Conservation (phyloP, 2,329 filamentous ascomycete species). For the Paraphoma sp. region DNA sequence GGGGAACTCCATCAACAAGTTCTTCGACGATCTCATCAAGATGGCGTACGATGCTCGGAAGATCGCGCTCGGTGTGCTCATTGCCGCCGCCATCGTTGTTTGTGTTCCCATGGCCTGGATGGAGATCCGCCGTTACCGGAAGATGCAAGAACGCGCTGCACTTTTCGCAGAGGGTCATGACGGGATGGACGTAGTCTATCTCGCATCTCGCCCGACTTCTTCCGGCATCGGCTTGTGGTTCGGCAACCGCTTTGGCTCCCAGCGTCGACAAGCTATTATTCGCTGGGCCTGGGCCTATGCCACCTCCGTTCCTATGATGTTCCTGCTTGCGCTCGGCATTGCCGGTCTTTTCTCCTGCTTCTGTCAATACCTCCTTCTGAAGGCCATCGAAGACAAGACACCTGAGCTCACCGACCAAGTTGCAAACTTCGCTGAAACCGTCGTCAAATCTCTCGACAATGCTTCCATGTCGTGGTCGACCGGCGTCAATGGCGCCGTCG, state of each 20-base stretch:
- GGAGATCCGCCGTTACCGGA: conserved; percentile 79
- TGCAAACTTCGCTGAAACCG: conserved; percentile 77
- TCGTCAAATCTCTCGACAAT: conserved; percentile 74
- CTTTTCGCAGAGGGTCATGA: conserved; percentile 75
- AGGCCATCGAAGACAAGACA: conserved; percentile 74
- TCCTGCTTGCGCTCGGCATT: conserved; percentile 81
- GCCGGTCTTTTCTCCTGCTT: conserved; percentile 83
- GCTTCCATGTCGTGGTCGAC: conserved; percentile 79
- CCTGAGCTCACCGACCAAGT: conserved; percentile 78
- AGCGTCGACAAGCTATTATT: conserved; percentile 72
- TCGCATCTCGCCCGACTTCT: conserved; percentile 81
- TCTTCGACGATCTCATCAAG: conserved; percentile 76
- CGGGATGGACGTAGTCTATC: conserved; percentile 86
- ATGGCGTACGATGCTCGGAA: conserved; percentile 73
- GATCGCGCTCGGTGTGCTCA: conserved; percentile 77
- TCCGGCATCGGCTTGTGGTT: conserved; percentile 74
- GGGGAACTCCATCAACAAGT: conserved; percentile 79
- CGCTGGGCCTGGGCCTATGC: conserved; percentile 88
- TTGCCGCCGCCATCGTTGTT: conserved; percentile 72
- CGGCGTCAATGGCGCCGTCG: conserved; percentile 76
- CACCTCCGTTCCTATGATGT: conserved; percentile 84
- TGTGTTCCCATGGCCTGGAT: conserved; percentile 81
- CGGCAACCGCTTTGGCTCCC: conserved; percentile 68
- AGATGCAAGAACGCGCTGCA: conserved; percentile 72
- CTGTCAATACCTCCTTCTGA: conserved; percentile 82